Percentiles rank a stretch among this genome's conserved stretches.
Evolutionary conservation across 2,329 filamentous ascomycete genomes (phyloP).

Genomic region (Trichophyton mentagrophytes): DNA sequence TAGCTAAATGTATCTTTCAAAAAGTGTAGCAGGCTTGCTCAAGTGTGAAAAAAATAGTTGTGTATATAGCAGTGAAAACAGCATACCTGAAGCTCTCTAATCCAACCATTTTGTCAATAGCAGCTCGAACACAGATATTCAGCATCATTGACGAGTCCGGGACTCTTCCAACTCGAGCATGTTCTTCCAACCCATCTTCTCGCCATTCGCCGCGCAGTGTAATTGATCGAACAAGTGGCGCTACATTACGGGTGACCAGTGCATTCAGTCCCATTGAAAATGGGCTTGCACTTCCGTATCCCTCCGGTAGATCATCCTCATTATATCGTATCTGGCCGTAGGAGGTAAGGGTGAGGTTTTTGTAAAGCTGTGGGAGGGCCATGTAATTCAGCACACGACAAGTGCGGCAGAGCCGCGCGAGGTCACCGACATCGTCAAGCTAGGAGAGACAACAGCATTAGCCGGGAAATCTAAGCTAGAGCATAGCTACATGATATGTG

Average conservation of each 20-base stretch:
- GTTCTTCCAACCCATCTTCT: conserved; percentile 45
- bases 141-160: conserved; percentile 54
- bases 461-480: background rate
- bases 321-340: conserved; percentile 48
- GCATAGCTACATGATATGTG: too few relatives aligned
- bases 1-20: background rate
- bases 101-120: conserved; percentile 46
- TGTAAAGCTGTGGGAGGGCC: conserved; percentile 49
- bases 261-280: conserved; percentile 52
- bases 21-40: background rate
- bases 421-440: conserved; percentile 46
- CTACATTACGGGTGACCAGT: conserved; percentile 44
- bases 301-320: conserved; percentile 42
- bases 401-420: conserved; percentile 47
- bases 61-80: background rate
- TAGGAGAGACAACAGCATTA: conserved; percentile 16
- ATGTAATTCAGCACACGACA: conserved; percentile 53
- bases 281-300: conserved; percentile 49
- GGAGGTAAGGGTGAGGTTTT: conserved; percentile 42
- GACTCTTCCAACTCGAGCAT: conserved; percentile 44
- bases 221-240: conserved; percentile 41
- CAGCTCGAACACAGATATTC: conserved; percentile 47
- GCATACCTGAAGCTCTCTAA: conserved; percentile 41
- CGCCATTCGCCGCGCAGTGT: conserved; percentile 44
- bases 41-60: background rate